Conservation (phyloP, 306 rosid genomes). For the Vachellia pachyceras region DNA sequence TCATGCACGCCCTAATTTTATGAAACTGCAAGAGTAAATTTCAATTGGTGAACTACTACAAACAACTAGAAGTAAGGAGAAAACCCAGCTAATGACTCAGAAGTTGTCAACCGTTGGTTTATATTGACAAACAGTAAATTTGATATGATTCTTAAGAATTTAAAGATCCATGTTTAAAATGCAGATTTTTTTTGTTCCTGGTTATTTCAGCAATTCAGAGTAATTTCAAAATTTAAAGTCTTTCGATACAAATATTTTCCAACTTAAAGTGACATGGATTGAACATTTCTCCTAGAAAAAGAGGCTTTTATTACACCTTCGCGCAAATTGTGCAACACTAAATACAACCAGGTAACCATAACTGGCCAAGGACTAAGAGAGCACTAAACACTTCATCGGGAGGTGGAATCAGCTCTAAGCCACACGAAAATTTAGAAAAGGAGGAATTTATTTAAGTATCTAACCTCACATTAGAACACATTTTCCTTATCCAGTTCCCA, state of each 20-base stretch:
- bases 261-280: background rate
- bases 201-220: background rate
- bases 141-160: background rate
- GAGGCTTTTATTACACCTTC: background rate
- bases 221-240: background rate
- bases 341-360: background rate
- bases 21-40: background rate
- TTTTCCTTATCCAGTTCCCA: background rate
- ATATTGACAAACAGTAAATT: background rate
- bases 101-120: background rate
- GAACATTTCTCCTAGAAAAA: background rate
- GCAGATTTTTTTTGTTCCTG: background rate
- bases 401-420: background rate
- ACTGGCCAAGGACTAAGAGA: background rate
- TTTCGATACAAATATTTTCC: background rate
- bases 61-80: background rate
- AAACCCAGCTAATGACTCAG: background rate
- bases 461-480: background rate
- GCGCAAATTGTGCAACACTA: background rate
- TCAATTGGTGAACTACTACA: conserved; percentile 9
- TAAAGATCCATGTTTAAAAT: too few relatives aligned
- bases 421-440: background rate
- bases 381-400: background rate
- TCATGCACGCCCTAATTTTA: background rate
- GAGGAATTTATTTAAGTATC: too few relatives aligned